Evolutionary conservation across 352 stramenopile genomes (phyloP).

Genomic region (Phytophthora aleatoria): DNA sequence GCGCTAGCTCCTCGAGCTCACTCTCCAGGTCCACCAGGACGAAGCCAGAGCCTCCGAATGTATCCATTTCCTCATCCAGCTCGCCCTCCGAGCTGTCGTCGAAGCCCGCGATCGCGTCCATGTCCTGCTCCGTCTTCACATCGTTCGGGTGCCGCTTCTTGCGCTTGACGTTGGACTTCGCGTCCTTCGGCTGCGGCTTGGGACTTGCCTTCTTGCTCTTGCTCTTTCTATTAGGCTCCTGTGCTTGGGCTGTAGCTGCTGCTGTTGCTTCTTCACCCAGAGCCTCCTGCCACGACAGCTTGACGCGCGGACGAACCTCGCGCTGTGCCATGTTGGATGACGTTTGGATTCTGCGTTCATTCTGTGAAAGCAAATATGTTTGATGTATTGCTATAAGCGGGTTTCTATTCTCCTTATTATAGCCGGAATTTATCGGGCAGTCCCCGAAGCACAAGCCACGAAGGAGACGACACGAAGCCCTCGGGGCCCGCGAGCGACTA

Average conservation of each 20-base stretch:
- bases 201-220: constrained; percentile 23
- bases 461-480: too few relatives aligned
- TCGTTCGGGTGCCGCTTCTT: constrained; percentile 38
- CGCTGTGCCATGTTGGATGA: constrained; percentile 21
- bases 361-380: not conserved
- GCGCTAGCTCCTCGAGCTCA: constrained; percentile 47
- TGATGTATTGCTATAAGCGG: not conserved
- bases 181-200: constrained; percentile 21
- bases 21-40: constrained; percentile 47
- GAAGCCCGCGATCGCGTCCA: constrained; percentile 36
- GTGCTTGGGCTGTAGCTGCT: constrained; percentile 1
- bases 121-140: constrained; percentile 38
- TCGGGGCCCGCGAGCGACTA: too few relatives aligned
- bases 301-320: constrained; percentile 19
- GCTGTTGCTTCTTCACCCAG: constrained; percentile 16
- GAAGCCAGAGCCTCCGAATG: constrained; percentile 38
- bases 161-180: constrained; percentile 14
- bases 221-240: constrained; percentile 17
- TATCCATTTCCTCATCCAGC: constrained; percentile 27
- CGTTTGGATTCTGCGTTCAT: constrained; percentile 5
- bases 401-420: not conserved
- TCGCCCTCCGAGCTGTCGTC: constrained; percentile 37
- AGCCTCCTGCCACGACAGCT: constrained; percentile 43
- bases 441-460: too few relatives aligned
- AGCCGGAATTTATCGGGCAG: too few relatives aligned